Percentiles rank a stretch among this genome's conserved stretches.
Evolutionary conservation across 164 flowering plant genomes (phyloP).

Genomic region (Kalanchoe fedtschenkoi): DNA sequence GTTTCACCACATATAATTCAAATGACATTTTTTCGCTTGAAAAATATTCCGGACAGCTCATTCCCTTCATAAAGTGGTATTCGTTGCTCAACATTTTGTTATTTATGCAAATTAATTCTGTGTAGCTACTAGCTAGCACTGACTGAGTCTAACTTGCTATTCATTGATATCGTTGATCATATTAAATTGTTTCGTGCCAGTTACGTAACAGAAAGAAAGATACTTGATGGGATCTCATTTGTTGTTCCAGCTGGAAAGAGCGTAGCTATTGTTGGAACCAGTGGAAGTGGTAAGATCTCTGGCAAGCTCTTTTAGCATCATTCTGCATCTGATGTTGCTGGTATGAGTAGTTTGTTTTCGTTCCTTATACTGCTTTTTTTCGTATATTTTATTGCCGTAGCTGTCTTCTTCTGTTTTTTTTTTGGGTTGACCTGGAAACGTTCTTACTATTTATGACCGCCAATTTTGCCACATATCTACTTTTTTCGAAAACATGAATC

Average conservation of each 20-base stretch:
- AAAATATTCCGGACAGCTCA: no score
- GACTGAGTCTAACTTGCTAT: not conserved
- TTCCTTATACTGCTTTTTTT: not conserved
- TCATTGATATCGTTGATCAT: slow-evolving; percentile 4
- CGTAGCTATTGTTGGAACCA: slow-evolving; percentile 98
- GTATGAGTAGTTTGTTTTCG: not conserved
- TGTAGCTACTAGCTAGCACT: not conserved
- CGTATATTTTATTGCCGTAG: not conserved
- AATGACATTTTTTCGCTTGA: not conserved
- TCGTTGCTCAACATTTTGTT: not conserved
- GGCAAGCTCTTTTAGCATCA: not conserved
- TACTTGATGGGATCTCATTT: slow-evolving; percentile 92
- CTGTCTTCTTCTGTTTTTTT: not conserved
- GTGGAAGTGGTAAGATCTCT: slow-evolving; percentile 83
- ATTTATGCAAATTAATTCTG: not conserved
- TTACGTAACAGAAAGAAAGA: slow-evolving; percentile 75
- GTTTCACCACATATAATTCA: not conserved
- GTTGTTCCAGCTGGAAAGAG: slow-evolving; percentile 83
- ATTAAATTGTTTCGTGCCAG: slow-evolving; percentile 24
- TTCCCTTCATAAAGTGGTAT: no score
- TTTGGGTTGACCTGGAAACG: not conserved
- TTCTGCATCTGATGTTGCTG: not conserved
- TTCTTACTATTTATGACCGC: not conserved
- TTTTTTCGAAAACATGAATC: not conserved
- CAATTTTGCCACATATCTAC: not conserved